phyloP scores from a whole-genome alignment of 805 yeast genomes.

The Wickerhamomyces strasburgensis region DNA sequence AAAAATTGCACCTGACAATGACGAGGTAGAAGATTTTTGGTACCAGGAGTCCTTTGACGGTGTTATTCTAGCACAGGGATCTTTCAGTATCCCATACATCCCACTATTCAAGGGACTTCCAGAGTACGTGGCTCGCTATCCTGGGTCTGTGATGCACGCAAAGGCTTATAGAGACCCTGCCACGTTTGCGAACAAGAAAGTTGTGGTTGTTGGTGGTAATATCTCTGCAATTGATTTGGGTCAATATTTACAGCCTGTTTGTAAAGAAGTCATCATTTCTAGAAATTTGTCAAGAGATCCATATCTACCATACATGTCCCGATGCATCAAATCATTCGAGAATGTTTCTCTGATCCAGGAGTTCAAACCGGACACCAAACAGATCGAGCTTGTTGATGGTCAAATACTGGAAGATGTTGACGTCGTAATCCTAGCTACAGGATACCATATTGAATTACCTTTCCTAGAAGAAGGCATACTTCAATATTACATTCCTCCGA shows the following conservation, averaged over 20 bases:
- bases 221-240: conserved; percentile 41
- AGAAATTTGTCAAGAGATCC: conserved; percentile 65
- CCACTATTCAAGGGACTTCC: conserved; percentile 48
- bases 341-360: conserved; percentile 27
- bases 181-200: conserved; percentile 34
- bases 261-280: conserved; percentile 50
- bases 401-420: conserved; percentile 31
- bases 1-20: conserved; percentile 5
- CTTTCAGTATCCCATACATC: conserved; percentile 48
- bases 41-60: conserved; percentile 48
- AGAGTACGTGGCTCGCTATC: conserved; percentile 35
- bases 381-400: conserved; percentile 30
- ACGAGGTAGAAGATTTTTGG: conserved; percentile 30
- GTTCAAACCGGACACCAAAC: conserved; percentile 25
- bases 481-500: conserved; percentile 22
- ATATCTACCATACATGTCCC: conserved; percentile 37
- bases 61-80: conserved; percentile 55
- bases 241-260: conserved; percentile 36
- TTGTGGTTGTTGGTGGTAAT: conserved; percentile 40
- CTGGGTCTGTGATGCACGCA: conserved; percentile 47
- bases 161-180: conserved; percentile 42
- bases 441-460: conserved; percentile 39
- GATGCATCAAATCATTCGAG: conserved; percentile 21
- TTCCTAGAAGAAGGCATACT: conserved; percentile 28
- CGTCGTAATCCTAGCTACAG: conserved; percentile 37